phyloP scores from a whole-genome alignment of 2,329 filamentous ascomycete genomes.

The Diaporthe vexans region DNA sequence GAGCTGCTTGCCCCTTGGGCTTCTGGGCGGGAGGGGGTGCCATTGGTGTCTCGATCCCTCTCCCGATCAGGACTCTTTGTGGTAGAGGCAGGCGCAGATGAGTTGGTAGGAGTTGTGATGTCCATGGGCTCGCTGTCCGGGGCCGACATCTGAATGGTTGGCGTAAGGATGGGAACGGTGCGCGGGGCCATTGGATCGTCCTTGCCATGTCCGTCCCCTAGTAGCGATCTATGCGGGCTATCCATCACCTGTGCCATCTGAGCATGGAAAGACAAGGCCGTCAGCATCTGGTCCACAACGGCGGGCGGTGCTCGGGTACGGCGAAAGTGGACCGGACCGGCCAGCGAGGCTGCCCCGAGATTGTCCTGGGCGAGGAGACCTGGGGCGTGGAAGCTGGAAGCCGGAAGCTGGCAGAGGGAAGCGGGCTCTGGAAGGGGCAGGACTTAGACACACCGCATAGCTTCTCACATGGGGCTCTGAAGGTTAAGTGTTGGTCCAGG shows the following conservation, averaged over 20 bases:
- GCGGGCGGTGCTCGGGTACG: constrained; percentile 37
- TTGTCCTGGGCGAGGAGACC: background rate
- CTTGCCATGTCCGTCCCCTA: constrained; percentile 53
- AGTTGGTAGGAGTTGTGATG: constrained; percentile 67
- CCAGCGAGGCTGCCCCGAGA: background rate
- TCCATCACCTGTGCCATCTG: constrained; percentile 69
- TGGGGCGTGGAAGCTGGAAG: background rate
- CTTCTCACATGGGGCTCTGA: constrained; percentile 35
- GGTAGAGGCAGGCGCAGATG: constrained; percentile 58
- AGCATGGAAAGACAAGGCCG: constrained; percentile 51
- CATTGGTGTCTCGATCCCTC: constrained; percentile 56
- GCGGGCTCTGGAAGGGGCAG: constrained; percentile 17
- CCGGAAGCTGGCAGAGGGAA: background rate
- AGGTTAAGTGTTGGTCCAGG: constrained; percentile 8
- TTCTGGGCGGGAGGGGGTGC: constrained; percentile 52
- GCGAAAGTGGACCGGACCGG: constrained; percentile 27
- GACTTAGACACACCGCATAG: constrained; percentile 43
- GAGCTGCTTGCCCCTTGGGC: constrained; percentile 49
- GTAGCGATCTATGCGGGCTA: constrained; percentile 60
- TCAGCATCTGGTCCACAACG: constrained; percentile 41
- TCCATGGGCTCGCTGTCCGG: constrained; percentile 74
- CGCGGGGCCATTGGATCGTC: constrained; percentile 64
- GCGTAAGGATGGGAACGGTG: constrained; percentile 70
- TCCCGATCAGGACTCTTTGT: constrained; percentile 60
- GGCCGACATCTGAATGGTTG: constrained; percentile 71